Conservation (phyloP, 495 filamentous ascomycete genomes). For the Aspergillus incahuasiensis region DNA sequence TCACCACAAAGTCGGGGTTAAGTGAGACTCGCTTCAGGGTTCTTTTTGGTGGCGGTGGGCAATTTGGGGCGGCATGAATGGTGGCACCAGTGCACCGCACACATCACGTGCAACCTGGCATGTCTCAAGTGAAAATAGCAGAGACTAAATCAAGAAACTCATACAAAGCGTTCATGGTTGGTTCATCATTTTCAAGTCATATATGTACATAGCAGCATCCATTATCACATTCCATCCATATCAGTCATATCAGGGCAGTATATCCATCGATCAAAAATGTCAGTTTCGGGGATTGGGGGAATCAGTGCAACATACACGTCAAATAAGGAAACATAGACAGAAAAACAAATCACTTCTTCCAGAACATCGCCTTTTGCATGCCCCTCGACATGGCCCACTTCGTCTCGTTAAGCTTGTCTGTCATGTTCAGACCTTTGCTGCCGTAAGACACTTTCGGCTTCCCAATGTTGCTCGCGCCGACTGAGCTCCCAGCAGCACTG, state of each 20-base stretch:
- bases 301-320: slow-evolving; percentile 1
- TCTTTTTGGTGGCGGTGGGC: slow-evolving; percentile 11
- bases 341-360: slow-evolving; percentile 33
- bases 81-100: slow-evolving; percentile 5
- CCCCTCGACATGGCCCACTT: slow-evolving; percentile 34
- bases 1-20: background rate
- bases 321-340: slow-evolving; percentile 7
- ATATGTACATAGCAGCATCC: slow-evolving; percentile 11
- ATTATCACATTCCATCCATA: slow-evolving; percentile 9
- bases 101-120: slow-evolving; percentile 1
- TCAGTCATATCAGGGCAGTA: slow-evolving; percentile 3
- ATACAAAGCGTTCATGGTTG: background rate
- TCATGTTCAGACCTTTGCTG: slow-evolving; percentile 26
- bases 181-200: slow-evolving; percentile 3
- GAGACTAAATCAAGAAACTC: no score
- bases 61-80: slow-evolving; percentile 7
- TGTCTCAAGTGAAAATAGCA: no score
- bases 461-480: background rate
- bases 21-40: background rate
- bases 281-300: slow-evolving; percentile 7
- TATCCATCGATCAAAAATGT: slow-evolving; percentile 16
- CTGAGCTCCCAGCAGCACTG: slow-evolving; percentile 24
- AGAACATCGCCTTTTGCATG: slow-evolving; percentile 41
- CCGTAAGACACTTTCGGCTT: slow-evolving; percentile 31
- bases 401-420: slow-evolving; percentile 35